A percentile compares a stretch with the other conserved stretches of the same genome.
Evolutionary conservation across 441 rosid species (phyloP).

Genomic region (Sinapis alba): DNA sequence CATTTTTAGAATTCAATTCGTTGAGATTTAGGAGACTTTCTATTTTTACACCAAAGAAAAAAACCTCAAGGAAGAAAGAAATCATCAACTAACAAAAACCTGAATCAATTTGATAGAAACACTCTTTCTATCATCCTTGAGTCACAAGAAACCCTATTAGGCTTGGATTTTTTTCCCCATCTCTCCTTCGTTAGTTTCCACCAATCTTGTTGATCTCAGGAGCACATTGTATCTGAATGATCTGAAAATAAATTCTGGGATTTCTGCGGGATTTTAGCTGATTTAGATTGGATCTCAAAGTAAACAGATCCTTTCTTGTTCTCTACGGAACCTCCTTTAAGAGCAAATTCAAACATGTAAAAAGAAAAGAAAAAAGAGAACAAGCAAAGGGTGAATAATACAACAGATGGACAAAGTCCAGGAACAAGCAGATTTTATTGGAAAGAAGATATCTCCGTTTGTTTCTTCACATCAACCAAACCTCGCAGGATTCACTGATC

Average conservation of each 20-base stretch:
- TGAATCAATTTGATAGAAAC: constrained; percentile 13
- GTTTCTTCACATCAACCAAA: constrained; percentile 11
- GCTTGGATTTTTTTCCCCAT: background rate
- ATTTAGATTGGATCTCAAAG: background rate
- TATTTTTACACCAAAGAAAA: constrained; percentile 34
- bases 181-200: background rate
- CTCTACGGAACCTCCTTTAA: background rate
- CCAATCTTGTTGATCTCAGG: background rate
- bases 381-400: constrained; percentile 1
- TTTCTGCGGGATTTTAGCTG: background rate
- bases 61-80: background rate
- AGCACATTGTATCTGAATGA: no score
- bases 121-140: constrained; percentile 20
- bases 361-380: background rate
- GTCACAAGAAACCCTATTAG: constrained; percentile 9
- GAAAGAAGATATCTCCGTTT: constrained; percentile 35
- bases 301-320: constrained; percentile 20
- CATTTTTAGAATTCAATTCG: constrained; percentile 28
- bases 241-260: no score
- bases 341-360: constrained; percentile 29
- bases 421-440: constrained; percentile 35
- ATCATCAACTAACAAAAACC: constrained; percentile 19
- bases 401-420: constrained; percentile 41
- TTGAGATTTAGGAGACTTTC: constrained; percentile 29
- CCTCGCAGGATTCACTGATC: constrained; percentile 24